phyloP scores from a whole-genome alignment of 257 asterid genomes.

The Solanum peruvianum region DNA sequence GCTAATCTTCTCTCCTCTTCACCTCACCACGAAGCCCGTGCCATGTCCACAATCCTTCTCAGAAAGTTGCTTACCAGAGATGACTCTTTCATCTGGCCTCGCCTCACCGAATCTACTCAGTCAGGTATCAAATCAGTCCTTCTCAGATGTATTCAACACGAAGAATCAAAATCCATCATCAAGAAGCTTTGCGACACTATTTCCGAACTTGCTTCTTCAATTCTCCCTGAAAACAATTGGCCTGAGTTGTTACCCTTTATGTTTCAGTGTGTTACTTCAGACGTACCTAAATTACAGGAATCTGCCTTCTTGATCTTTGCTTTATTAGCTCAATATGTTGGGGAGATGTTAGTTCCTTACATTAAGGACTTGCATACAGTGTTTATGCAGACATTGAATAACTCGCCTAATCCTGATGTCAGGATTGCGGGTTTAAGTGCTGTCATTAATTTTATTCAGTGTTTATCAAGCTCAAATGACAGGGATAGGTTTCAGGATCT shows the following conservation, averaged over 20 bases:
- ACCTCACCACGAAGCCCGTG: constrained; percentile 50
- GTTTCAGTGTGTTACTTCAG: constrained; percentile 89
- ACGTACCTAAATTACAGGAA: constrained; percentile 56
- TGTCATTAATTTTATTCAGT: constrained; percentile 83
- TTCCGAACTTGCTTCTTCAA: constrained; percentile 82
- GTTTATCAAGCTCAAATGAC: constrained; percentile 61
- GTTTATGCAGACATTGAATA: constrained; percentile 51
- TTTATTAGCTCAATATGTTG: constrained; percentile 71
- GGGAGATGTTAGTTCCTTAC: constrained; percentile 55
- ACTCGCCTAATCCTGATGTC: constrained; percentile 49
- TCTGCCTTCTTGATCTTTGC: constrained; percentile 80
- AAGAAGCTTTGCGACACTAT: constrained; percentile 82
- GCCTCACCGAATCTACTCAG: constrained; percentile 46
- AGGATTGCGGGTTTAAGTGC: constrained; percentile 91
- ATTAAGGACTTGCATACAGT: constrained; percentile 81
- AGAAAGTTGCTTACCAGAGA: constrained; percentile 73
- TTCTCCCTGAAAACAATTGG: constrained; percentile 78
- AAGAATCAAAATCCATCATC: constrained; percentile 43
- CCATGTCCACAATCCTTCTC: constrained; percentile 74
- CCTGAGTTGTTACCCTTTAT: constrained; percentile 84
- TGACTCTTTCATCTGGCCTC: constrained; percentile 80
- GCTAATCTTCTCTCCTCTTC: constrained; percentile 55
- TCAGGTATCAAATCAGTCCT: constrained; percentile 46
- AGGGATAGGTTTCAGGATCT: constrained; percentile 97
- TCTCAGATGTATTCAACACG: constrained; percentile 47